These are phyloP conservation scores for Withania somnifera DNA, from an alignment of 305 asterid genomes.

Conservation along the genomic window DNA sequence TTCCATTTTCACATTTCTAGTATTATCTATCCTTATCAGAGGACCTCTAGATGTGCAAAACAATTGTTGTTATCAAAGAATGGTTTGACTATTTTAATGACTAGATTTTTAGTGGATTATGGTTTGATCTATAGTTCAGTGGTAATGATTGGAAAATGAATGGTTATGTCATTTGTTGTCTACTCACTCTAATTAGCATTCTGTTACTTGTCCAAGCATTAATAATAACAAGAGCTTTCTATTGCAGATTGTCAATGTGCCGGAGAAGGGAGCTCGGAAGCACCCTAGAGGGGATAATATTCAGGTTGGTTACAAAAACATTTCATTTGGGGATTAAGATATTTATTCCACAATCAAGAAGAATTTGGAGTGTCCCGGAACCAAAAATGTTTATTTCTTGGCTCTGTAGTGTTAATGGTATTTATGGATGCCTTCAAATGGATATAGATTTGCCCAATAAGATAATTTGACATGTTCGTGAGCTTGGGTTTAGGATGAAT, in stretches of 20 bases:
- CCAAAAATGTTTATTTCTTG: neutral
- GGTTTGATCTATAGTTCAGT: neutral
- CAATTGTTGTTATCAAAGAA: neutral
- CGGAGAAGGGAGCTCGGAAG: constrained; percentile 93
- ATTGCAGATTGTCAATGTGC: constrained; percentile 80
- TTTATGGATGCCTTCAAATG: neutral
- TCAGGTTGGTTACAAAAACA: constrained; percentile 36
- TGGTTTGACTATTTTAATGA: neutral
- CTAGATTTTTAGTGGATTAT: neutral
- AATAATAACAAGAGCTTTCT: neutral
- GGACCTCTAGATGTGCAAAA: neutral
- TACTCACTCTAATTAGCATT: neutral
- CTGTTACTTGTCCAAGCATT: neutral
- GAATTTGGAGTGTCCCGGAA: neutral
- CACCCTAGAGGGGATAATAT: constrained; percentile 95
- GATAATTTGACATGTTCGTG: neutral
- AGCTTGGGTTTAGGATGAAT: neutral
- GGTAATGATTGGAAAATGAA: neutral
- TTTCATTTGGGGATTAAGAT: neutral
- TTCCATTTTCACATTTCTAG: neutral
- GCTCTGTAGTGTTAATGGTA: neutral
- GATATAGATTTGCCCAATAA: neutral
- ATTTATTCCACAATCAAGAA: neutral
- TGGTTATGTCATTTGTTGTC: neutral
- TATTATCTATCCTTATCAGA: neutral